Evolutionary conservation across 805 yeast species (phyloP).

Genomic region (Sungouiozyma ichnusensis): DNA sequence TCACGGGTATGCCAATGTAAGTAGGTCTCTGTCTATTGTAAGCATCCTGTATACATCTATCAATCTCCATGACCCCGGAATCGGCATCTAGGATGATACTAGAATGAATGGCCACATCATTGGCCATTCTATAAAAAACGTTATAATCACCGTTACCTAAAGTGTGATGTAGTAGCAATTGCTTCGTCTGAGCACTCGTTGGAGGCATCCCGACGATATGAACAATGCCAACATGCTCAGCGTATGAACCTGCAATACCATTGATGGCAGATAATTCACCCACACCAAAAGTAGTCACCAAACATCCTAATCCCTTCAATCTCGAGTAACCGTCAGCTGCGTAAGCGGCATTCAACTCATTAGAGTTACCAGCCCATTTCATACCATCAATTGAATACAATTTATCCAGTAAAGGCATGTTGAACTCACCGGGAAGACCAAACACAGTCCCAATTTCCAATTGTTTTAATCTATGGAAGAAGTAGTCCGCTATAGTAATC

Average conservation of each 20-base stretch:
- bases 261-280: conserved; percentile 82
- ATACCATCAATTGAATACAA: conserved; percentile 40
- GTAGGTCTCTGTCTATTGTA: conserved; percentile 62
- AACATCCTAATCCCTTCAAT: conserved; percentile 29
- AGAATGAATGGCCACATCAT: conserved; percentile 49
- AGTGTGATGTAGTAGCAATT: conserved; percentile 62
- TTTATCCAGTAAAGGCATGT: conserved; percentile 55
- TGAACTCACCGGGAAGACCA: conserved; percentile 72
- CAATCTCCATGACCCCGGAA: conserved; percentile 54
- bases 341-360: conserved; percentile 84
- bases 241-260: conserved; percentile 74
- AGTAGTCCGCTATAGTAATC: conserved; percentile 51
- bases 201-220: conserved; percentile 80
- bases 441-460: conserved; percentile 45
- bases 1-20: conserved; percentile 67
- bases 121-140: conserved; percentile 60
- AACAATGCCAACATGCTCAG: conserved; percentile 71
- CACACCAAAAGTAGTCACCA: conserved; percentile 65
- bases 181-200: conserved; percentile 27
- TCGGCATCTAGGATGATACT: conserved; percentile 46
- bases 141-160: conserved; percentile 68
- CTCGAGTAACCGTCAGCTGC: conserved; percentile 86
- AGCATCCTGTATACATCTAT: conserved; percentile 58
- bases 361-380: conserved; percentile 75
- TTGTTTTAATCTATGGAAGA: conserved; percentile 48